A percentile compares a stretch with the other conserved stretches of the same genome.
Conservation (phyloP, 805 yeast species). For the Pichia gijzeniarum region DNA sequence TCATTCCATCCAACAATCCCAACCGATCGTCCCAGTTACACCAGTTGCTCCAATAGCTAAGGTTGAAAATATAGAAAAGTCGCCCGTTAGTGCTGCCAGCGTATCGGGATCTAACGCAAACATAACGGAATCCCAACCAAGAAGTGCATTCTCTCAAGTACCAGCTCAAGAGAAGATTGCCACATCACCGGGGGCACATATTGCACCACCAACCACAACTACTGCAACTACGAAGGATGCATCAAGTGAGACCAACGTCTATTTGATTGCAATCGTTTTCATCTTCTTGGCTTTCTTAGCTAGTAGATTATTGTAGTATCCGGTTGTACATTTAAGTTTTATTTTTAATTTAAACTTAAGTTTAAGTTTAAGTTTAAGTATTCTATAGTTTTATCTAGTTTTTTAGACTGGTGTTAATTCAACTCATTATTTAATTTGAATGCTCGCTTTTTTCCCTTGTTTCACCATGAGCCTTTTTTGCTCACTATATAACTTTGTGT, state of each 20-base stretch:
- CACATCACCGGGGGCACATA: background rate
- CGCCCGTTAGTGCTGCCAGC: too few relatives aligned
- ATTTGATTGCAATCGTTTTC: slow-evolving; percentile 17
- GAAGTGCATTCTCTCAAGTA: background rate
- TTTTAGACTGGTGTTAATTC: too few relatives aligned
- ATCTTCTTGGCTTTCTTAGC: slow-evolving; percentile 19
- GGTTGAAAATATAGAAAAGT: background rate
- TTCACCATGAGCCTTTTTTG: too few relatives aligned
- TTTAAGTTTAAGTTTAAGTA: background rate
- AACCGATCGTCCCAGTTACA: background rate
- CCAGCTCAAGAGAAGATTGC: background rate
- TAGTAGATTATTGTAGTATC: slow-evolving; percentile 14
- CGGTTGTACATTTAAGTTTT: background rate
- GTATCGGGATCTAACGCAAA: background rate
- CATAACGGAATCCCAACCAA: background rate
- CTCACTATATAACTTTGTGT: too few relatives aligned
- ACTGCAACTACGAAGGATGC: slow-evolving; percentile 4
- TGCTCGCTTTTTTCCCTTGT: too few relatives aligned
- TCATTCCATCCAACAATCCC: background rate
- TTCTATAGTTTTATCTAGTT: too few relatives aligned
- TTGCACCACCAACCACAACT: slow-evolving; percentile 8
- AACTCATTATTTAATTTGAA: too few relatives aligned
- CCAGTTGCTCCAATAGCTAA: background rate
- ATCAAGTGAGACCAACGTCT: slow-evolving; percentile 13
- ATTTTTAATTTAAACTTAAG: background rate